Evolutionary conservation across 148 eudicot genomes (phyloP), one percentile per base, ranked within the genome.

Genomic region (Oxyria digyna): DNA sequence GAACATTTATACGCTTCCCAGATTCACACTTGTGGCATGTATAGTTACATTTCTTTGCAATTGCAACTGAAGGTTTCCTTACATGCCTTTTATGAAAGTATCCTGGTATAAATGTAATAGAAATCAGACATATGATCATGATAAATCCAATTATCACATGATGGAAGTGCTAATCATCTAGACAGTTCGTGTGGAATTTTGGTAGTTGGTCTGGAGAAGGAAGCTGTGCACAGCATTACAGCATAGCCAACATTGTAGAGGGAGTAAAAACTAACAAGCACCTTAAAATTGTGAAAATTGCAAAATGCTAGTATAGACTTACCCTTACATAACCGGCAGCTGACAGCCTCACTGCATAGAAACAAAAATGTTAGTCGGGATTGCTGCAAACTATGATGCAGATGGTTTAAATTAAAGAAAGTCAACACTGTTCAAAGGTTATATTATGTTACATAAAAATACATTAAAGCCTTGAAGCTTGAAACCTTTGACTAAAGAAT

Each of bases 21-120:
- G 46, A 35, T 9, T 65, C 62, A 75, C 99, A 94, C 69, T 73
- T 88, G 74, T 82, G 82, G 77, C 99, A 94, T 63, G 81, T 81
- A 77, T 83, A 85, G 38, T 67, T 76, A 77, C 80, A 81, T 50
- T 69, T 72, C 71, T 76, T 68, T 62, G 78, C 40, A 64, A 69
- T 23, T 45, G 82, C 75, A 66, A 81, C 87, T 45, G 87, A 75
- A 74, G 80, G 81, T 80, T 78, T 88, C 83, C 71, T 79, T 42
- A 77, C 93, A 74, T 94, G 99, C 69, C 82, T 81, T 81, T 85
- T 87, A 74, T 94, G 99, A 75, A 90, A 94, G 77, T 75, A 80
- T 12, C 85, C 97, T 94, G 87, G 64, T 62, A 52, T 48, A 52
- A 42, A 59, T 55, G 57, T 20, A 27, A 31, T 14, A 59, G 17